Conservation (phyloP, 1,284 basidiomycete species). For the Ustilago curta region DNA sequence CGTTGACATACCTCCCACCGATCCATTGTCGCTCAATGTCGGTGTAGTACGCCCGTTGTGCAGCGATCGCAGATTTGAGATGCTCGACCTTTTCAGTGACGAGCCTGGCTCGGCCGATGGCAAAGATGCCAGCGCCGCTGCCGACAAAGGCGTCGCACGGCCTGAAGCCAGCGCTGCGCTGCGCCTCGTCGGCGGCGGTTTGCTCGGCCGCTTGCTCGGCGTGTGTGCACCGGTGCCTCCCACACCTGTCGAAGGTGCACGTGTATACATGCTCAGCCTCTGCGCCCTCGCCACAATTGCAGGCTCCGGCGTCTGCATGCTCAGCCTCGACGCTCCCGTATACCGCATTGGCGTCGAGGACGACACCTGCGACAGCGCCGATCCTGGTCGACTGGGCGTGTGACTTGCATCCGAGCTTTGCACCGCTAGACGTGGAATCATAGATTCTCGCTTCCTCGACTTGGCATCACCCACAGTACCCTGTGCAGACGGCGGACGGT, state of each 20-base stretch:
- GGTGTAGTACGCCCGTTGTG: constrained; percentile 53
- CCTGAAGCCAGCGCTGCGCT: constrained; percentile 37
- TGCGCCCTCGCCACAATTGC: constrained; percentile 58
- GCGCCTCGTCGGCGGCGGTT: constrained; percentile 52
- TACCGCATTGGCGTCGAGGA: constrained; percentile 42
- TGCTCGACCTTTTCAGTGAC: constrained; percentile 47
- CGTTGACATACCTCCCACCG: constrained; percentile 44
- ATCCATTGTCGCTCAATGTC: constrained; percentile 54
- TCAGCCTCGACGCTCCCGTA: constrained; percentile 46
- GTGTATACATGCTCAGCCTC: constrained; percentile 57
- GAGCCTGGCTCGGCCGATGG: constrained; percentile 51
- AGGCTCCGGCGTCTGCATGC: constrained; percentile 66
- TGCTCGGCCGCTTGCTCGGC: constrained; percentile 52
- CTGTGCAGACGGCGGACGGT: constrained; percentile 53
- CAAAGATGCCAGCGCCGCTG: constrained; percentile 59
- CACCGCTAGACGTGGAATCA: constrained; percentile 53
- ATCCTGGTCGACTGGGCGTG: constrained; percentile 49
- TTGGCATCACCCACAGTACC: constrained; percentile 44
- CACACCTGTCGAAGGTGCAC: constrained; percentile 44
- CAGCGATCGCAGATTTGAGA: constrained; percentile 50
- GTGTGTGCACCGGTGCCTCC: constrained; percentile 18
- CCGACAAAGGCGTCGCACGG: constrained; percentile 58
- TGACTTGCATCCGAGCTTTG: constrained; percentile 16
- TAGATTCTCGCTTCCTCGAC: constrained; percentile 45
- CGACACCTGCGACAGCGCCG: constrained; percentile 54